A percentile compares a stretch with the other conserved stretches of the same genome.
Conservation (phyloP, 371 early-diverging fungal genomes). For the Circinella minor region DNA sequence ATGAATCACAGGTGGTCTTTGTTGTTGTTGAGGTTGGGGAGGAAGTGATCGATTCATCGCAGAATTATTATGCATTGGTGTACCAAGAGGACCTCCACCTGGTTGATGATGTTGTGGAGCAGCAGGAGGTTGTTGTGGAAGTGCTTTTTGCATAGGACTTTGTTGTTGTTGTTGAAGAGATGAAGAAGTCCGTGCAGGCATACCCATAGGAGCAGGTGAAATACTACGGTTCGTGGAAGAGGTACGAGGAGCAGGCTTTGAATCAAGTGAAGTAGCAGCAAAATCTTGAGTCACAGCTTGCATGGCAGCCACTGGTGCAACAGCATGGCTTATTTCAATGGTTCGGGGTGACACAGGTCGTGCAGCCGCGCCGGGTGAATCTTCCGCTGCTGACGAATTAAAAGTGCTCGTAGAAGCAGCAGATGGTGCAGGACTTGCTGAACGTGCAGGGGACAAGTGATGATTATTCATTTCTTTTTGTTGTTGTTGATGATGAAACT, state of each 20-base stretch:
- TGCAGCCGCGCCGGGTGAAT: slow-evolving; percentile 16
- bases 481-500: background rate
- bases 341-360: slow-evolving; percentile 23
- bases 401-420: slow-evolving; percentile 15
- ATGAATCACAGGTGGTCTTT: background rate
- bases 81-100: background rate
- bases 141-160: slow-evolving; percentile 2
- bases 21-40: slow-evolving; percentile 14
- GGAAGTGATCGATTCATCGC: slow-evolving; percentile 8
- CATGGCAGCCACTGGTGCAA: slow-evolving; percentile 22
- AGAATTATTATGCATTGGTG: slow-evolving; percentile 6
- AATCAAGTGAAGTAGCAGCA: background rate
- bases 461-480: background rate
- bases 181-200: slow-evolving; percentile 7
- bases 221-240: slow-evolving; percentile 17
- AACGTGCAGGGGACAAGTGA: slow-evolving; percentile 9
- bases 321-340: slow-evolving; percentile 25
- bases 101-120: slow-evolving; percentile 13
- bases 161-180: background rate
- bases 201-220: background rate
- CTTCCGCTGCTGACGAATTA: slow-evolving; percentile 12
- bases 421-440: slow-evolving; percentile 15
- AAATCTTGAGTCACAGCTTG: slow-evolving; percentile 20
- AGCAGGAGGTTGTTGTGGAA: slow-evolving; percentile 12
- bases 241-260: slow-evolving; percentile 17